Evolutionary conservation across 2,329 filamentous ascomycete species (phyloP).

Genomic region (Knufia petricola): DNA sequence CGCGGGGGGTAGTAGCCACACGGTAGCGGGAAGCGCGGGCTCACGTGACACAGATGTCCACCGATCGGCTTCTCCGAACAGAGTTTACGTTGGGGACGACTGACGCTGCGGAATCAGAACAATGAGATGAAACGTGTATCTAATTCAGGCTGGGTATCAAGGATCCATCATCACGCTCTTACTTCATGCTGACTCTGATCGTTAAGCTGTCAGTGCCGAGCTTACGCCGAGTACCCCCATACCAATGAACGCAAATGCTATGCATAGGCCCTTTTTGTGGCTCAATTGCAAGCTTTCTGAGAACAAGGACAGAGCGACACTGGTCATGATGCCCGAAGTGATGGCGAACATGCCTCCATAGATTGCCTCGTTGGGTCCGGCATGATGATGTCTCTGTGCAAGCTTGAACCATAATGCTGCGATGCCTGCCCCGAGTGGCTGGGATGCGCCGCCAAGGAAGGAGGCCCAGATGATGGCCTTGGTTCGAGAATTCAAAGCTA

Average conservation of each 20-base stretch:
- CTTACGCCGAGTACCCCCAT: slow-evolving; percentile 83
- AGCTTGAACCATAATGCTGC: slow-evolving; percentile 80
- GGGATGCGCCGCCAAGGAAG: slow-evolving; percentile 72
- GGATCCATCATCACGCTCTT: background rate
- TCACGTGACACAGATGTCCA: no score
- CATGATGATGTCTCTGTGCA: slow-evolving; percentile 43
- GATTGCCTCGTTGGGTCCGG: slow-evolving; percentile 44
- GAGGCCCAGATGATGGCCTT: slow-evolving; percentile 79
- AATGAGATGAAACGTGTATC: background rate
- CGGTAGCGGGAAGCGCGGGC: no score
- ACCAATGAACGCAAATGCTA: slow-evolving; percentile 67
- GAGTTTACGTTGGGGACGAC: background rate
- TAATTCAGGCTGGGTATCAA: background rate
- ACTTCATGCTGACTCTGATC: slow-evolving; percentile 12
- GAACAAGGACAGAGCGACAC: slow-evolving; percentile 80
- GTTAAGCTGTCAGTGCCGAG: slow-evolving; percentile 65
- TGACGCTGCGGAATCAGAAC: background rate
- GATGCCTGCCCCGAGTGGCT: slow-evolving; percentile 74
- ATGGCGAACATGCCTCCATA: slow-evolving; percentile 65
- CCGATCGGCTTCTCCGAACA: no score
- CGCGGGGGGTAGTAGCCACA: no score
- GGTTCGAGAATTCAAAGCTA: slow-evolving; percentile 70
- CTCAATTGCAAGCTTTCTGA: slow-evolving; percentile 75
- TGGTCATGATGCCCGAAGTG: slow-evolving; percentile 91
- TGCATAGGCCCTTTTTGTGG: slow-evolving; percentile 67